Evolutionary conservation across 1,284 basidiomycete species (phyloP).

Genomic region (Puccinia horiana): DNA sequence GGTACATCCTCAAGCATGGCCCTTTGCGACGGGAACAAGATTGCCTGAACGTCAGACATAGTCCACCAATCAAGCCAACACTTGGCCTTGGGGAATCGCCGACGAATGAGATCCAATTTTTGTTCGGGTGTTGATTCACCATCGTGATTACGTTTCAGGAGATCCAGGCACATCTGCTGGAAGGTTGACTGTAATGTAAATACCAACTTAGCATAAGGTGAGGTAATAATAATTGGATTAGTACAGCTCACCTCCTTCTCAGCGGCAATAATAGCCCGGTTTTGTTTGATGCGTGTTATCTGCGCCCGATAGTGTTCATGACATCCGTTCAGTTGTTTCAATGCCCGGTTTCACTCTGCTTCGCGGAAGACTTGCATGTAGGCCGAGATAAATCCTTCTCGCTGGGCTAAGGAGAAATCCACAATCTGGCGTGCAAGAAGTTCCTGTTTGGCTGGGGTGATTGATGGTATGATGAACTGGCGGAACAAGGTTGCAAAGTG

Average conservation of each 20-base stretch:
- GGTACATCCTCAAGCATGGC: neutral
- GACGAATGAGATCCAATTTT: neutral
- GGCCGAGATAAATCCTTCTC: neutral
- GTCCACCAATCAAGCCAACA: conserved; percentile 23
- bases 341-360: neutral
- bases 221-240: neutral
- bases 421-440: neutral
- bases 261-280: neutral
- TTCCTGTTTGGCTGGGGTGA: neutral
- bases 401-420: conserved; percentile 13
- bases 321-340: neutral
- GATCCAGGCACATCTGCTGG: neutral
- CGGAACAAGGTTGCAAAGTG: conserved; percentile 1
- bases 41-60: neutral
- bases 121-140: neutral
- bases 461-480: neutral
- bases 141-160: neutral
- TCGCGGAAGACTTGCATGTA: conserved; percentile 1
- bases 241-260: neutral
- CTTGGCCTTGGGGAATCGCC: neutral
- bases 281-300: neutral
- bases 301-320: conserved; percentile 4
- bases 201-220: neutral
- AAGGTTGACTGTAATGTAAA: neutral
- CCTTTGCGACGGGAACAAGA: neutral